These are phyloP conservation scores for Eremothecium sinecaudum DNA, from an alignment of 1,139 yeast genomes.

Conservation along the genomic window DNA sequence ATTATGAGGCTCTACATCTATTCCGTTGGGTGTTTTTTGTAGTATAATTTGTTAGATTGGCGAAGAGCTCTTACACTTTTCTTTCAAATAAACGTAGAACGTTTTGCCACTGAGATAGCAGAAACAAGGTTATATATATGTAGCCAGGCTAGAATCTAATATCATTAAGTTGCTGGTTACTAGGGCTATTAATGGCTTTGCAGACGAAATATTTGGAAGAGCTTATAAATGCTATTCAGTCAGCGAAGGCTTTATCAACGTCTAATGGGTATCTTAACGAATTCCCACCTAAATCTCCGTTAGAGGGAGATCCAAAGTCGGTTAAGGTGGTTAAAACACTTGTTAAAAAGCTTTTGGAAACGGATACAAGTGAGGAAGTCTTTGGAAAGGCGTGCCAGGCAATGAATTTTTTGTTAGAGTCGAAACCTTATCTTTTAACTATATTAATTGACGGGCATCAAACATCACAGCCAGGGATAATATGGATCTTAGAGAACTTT, in stretches of 20 bases:
- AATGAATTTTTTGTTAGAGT: slow-evolving; percentile 19
- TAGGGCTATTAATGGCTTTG: no score
- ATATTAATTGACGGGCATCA: slow-evolving; percentile 2
- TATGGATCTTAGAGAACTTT: slow-evolving; percentile 14
- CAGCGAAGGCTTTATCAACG: slow-evolving; percentile 9
- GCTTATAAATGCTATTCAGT: slow-evolving; percentile 22
- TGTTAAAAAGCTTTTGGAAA: slow-evolving; percentile 19
- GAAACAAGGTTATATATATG: no score
- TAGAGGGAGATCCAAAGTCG: slow-evolving; percentile 17
- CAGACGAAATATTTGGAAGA: slow-evolving; percentile 26
- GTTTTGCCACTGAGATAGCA: no score
- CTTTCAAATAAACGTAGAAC: no score
- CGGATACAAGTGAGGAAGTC: slow-evolving; percentile 12
- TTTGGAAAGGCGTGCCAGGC: slow-evolving; percentile 24
- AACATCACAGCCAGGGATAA: slow-evolving; percentile 11
- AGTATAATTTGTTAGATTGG: no score
- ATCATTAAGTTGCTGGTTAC: no score
- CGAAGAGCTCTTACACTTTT: no score
- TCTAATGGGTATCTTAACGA: neutral
- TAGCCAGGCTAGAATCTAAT: no score
- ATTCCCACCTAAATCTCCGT: slow-evolving; percentile 5
- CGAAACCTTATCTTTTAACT: slow-evolving; percentile 17
- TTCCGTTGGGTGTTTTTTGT: no score
- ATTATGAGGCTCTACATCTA: no score
- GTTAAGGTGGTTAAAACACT: slow-evolving; percentile 20